Evolutionary conservation across 2,329 filamentous ascomycete genomes (phyloP), one percentile per base, ranked within the genome.

Genomic region (Pseudovirgaria hyperparasitica): DNA sequence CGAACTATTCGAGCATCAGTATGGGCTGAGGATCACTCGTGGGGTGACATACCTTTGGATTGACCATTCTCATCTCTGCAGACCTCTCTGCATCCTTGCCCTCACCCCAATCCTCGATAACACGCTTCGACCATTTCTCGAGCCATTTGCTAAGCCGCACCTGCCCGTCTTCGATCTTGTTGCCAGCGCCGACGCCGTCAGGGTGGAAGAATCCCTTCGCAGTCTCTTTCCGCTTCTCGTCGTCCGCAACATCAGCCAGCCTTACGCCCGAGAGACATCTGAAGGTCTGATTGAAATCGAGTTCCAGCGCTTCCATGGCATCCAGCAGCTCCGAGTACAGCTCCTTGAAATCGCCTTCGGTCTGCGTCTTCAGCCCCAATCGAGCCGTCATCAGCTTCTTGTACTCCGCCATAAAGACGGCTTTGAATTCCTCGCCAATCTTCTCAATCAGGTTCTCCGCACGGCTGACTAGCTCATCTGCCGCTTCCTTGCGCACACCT

Each of bases 271-370:
- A 78, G 1, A 98, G 62, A 6, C 77, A 70, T 20, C 92, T 71
- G 66, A 96, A 96, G 50, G 92, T 90, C 43, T 92, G 81, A 46
- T 92, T 82, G 54, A 94, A 98, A 50, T 98, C 90, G 3, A 98
- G 60, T 46, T 92, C 81, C 11, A 86, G 59, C 1, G 70, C 69
- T 49, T 93, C 80, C 55, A 98, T 65, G 0, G 72, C 75, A 48
- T 94, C 84, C 1, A 98, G 65, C 8, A 82, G 56, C 29, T 82
- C 73, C n/a, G 78, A 85, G 48, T 87, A 90, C 3, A 96, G 56
- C 1, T 67, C 58, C 13, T 92, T 69, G 41, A 94, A 92, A 50
- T 94, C 87, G 0, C 63, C 62, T 4, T 80, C 70, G 35, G 76
- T 73, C 40, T 69, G 65, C 0, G 61, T 68, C 43, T 72, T 75